Evolutionary conservation across 345 rosid species (phyloP).

Genomic region (Syzygium aromaticum): DNA sequence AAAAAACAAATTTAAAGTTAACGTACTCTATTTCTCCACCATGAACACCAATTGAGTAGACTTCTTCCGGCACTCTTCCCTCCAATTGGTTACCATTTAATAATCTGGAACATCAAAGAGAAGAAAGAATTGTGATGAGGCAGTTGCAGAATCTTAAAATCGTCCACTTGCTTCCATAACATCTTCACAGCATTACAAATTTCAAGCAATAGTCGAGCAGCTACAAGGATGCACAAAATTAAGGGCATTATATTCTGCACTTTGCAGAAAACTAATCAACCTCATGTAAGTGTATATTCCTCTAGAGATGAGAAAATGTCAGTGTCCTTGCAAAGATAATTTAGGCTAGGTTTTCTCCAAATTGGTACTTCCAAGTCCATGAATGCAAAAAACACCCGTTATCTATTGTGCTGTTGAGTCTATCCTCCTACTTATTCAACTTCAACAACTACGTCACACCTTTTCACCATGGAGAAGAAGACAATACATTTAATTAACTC

Average conservation of each 20-base stretch:
- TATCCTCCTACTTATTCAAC: not conserved
- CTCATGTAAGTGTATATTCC: not conserved
- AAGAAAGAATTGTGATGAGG: not conserved
- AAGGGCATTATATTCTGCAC: not conserved
- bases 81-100: slow-evolving; percentile 61
- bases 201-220: not conserved
- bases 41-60: slow-evolving; percentile 91
- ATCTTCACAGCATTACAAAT: not conserved
- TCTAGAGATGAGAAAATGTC: not conserved
- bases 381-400: not conserved
- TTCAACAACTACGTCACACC: not conserved
- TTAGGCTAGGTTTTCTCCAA: not conserved
- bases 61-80: slow-evolving; percentile 84
- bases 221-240: not conserved
- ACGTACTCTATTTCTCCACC: slow-evolving; percentile 95
- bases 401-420: not conserved
- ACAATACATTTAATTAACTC: not conserved
- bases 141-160: not conserved
- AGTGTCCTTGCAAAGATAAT: not conserved
- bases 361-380: not conserved
- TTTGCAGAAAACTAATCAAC: not conserved
- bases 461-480: not conserved
- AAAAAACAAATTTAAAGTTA: not conserved
- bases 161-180: not conserved
- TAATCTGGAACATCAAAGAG: slow-evolving; percentile 33